These are phyloP conservation scores for Coemansia sp. DNA, from an alignment of 192 early-diverging fungal species.

Conservation along the genomic window DNA sequence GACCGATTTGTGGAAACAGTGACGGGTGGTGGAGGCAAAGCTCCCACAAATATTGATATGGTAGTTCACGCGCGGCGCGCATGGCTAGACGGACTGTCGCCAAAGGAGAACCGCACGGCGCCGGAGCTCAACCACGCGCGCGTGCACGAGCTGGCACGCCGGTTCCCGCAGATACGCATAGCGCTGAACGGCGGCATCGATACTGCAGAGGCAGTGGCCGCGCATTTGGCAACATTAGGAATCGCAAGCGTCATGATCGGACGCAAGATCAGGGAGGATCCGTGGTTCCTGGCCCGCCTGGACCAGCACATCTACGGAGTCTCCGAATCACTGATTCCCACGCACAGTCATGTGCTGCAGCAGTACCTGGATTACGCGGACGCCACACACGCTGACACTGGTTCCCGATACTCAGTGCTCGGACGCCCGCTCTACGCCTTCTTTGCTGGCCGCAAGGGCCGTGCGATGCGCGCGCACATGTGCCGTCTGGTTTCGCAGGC, in stretches of 20 bases:
- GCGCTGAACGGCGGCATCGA: constrained; percentile 71
- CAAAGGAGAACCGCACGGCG: constrained; percentile 67
- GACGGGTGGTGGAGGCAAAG: neutral
- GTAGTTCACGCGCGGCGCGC: constrained; percentile 74
- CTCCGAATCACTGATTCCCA: constrained; percentile 7
- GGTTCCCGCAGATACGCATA: constrained; percentile 60
- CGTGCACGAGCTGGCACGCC: constrained; percentile 56
- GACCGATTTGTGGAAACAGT: constrained; percentile 35
- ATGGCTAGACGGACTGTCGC: constrained; percentile 64
- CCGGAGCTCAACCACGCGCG: constrained; percentile 66
- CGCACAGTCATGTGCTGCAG: constrained; percentile 10
- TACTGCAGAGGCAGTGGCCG: constrained; percentile 47
- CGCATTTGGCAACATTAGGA: constrained; percentile 44
- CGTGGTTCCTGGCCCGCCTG: constrained; percentile 64
- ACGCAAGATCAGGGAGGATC: constrained; percentile 66
- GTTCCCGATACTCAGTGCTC: constrained; percentile 40
- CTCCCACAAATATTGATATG: constrained; percentile 31
- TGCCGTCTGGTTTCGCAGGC: constrained; percentile 8
- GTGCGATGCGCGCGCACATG: constrained; percentile 27
- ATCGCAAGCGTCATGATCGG: constrained; percentile 73
- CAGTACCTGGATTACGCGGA: constrained; percentile 38
- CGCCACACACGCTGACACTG: constrained; percentile 20
- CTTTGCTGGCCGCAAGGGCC: constrained; percentile 38
- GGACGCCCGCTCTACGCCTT: constrained; percentile 40
- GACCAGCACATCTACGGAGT: constrained; percentile 51